phyloP scores from a whole-genome alignment of 2,329 filamentous ascomycete species.

The Monosporascus sp. region DNA sequence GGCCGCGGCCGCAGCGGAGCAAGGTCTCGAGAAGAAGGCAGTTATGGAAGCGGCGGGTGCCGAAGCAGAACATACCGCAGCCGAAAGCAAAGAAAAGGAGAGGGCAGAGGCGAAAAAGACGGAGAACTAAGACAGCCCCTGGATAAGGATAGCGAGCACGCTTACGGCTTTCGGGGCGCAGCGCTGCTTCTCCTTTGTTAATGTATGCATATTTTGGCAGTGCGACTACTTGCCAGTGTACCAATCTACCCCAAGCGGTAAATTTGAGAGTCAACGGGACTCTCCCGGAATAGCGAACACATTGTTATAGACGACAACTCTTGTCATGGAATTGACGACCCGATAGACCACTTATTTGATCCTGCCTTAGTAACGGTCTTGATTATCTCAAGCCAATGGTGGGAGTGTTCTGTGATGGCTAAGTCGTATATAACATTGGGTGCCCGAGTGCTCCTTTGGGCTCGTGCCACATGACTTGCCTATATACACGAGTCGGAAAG shows the following conservation, averaged over 20 bases:
- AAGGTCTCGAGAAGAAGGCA: slow-evolving; percentile 41
- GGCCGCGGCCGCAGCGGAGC: slow-evolving; percentile 43
- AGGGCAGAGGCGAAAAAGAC: slow-evolving; percentile 12
- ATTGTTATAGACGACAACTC: slow-evolving; percentile 8
- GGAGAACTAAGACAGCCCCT: slow-evolving; percentile 11
- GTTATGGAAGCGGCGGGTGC: slow-evolving; percentile 50
- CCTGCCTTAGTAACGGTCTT: neutral
- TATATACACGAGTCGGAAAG: too few species aligned
- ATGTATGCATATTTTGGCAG: slow-evolving; percentile 2
- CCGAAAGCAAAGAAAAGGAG: slow-evolving; percentile 27
- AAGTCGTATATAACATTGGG: neutral
- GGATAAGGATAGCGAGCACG: neutral
- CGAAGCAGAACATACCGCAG: slow-evolving; percentile 39
- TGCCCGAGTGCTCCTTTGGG: too few species aligned
- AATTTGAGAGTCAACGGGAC: slow-evolving; percentile 7
- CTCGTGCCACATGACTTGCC: too few species aligned
- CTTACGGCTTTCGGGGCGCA: neutral
- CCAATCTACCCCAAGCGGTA: slow-evolving; percentile 4
- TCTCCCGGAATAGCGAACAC: slow-evolving; percentile 4
- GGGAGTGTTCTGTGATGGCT: neutral
- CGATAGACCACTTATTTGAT: slow-evolving; percentile 9
- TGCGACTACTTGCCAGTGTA: slow-evolving; percentile 10
- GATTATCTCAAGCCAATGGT: neutral
- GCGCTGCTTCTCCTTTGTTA: slow-evolving; percentile 24
- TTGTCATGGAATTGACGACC: slow-evolving; percentile 10